These are phyloP conservation scores for Astrocystis sublimbata DNA, from an alignment of 495 filamentous ascomycete genomes.

Conservation along the genomic window DNA sequence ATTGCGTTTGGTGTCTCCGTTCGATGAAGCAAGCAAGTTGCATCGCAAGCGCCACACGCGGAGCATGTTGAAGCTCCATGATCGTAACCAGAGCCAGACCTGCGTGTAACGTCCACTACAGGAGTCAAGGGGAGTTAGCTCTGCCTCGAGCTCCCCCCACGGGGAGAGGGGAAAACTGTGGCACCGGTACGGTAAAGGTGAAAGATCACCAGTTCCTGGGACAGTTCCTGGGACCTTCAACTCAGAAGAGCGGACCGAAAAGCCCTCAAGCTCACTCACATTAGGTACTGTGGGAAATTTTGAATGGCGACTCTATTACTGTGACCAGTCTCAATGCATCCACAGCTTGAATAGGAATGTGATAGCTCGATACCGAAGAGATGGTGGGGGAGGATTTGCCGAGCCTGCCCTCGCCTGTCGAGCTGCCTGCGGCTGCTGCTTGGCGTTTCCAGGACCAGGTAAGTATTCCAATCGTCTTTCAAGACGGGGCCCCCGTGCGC, in stretches of 20 bases:
- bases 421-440: constrained; percentile 8
- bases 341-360: constrained; percentile 7
- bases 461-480: too few relatives aligned
- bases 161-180: not conserved
- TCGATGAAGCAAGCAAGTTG: not conserved
- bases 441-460: constrained; percentile 13
- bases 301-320: not conserved
- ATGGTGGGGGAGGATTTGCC: not conserved
- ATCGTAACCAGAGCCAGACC: too few relatives aligned
- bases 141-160: not conserved
- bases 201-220: not conserved
- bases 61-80: not conserved
- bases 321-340: not conserved
- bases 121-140: not conserved
- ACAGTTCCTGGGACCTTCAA: not conserved
- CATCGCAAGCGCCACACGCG: not conserved
- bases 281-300: too few relatives aligned
- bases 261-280: not conserved
- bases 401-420: not conserved
- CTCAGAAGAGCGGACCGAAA: not conserved
- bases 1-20: too few relatives aligned
- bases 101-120: too few relatives aligned
- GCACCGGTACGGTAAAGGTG: not conserved
- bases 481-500: too few relatives aligned
- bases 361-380: not conserved